Base-by-base conservation (phyloP, 176 grass and related monocot species). In the Stipa capillata region DNA sequence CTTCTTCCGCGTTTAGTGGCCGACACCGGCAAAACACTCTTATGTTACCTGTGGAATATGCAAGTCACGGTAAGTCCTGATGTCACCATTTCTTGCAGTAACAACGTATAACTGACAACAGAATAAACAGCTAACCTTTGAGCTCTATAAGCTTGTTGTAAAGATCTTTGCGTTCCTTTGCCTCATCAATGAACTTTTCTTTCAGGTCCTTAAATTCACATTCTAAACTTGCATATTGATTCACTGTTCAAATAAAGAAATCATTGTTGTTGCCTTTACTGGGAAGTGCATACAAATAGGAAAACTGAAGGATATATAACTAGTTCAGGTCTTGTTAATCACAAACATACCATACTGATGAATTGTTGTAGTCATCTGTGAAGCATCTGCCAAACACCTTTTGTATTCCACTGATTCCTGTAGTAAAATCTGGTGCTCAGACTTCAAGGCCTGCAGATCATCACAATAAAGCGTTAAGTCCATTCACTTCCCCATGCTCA, bases 11-110 rank as follows among this genome's bases (percentile, higher is more conserved):
- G 73, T 94, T 98, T 51, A 94, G 84, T 71, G 96, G 96, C n/a
- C 96, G 92, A 61, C 92, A 98, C 0, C 96, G 87, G 17, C 96
- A 98, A 75, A 98, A 98, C 1, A 95, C 96, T 83, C 92, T 89
- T 72, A 98, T 98, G 23, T 98, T 98, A 65, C 96, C 96, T 98
- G 57, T 60, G 4, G 18, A 77, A 23, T 32, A 61, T 5, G 16
- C 7, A 82, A 57, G 32, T 24, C 17, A 20, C 1, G 32, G 5
- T 64, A 84, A 69, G 24, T 74, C 14, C 53, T 75, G 31, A 12
- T 16, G 41, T 28, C 67, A 83, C 7, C 31, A 67, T 37, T 14
- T 20, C 0, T 85, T 25, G 29, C 61, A 71, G 43, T 75, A 15
- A 43, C 72, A 70, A 70, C 3, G 0, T 29, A 2, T 18, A 60